Evolutionary conservation across 2,329 filamentous ascomycete genomes (phyloP), one percentile per base, ranked within the genome.

Genomic region (Rhynchosporium agropyri): DNA sequence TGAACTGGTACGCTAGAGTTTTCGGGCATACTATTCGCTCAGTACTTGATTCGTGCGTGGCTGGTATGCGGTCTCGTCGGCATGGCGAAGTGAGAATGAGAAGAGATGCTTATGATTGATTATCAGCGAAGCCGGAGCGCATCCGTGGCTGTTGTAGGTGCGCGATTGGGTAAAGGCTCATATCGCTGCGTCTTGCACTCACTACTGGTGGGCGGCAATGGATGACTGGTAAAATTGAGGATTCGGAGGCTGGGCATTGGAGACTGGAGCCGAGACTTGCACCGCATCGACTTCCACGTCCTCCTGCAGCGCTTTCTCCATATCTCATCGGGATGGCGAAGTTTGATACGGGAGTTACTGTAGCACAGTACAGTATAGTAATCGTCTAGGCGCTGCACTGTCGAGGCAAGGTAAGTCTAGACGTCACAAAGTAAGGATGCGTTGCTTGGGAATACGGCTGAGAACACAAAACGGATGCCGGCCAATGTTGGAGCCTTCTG

Each of bases 301-400:
- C 36, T 20, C 20, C 13, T 12, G 13, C 49, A 51, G 28, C 46
- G 9, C 29, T 15, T 15, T 51, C 49, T n/a, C 49, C 29, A n/a
- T 15, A 8, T 38, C 50, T 9, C n/a, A 53, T 53, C 50, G 12
- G 31, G n/a, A 33, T 38, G 50, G 50, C 50, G 50, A 53, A 51
- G 31, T 20, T 38, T 33, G 15, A 28, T 48, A 15, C n/a, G 31
- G 26, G 36, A 20, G 20, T 20, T 20, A 20, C 20, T 20, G 31
- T 38, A 33, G 12, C 20, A 43, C 42, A 43, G 13, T 43, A 43
- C 42, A 43, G 42, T n/a, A n/a, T 7, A 6, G 42, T 43, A 3
- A 5, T n/a, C 15, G 5, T 5, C 20, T 15, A 43, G 7, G 20
- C 7, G 13, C 13, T 43, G 42, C 42, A 43, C 3, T 4, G n/a